These are phyloP conservation scores for Aquilaria sinensis DNA, from an alignment of 345 rosid species.

Conservation along the genomic window DNA sequence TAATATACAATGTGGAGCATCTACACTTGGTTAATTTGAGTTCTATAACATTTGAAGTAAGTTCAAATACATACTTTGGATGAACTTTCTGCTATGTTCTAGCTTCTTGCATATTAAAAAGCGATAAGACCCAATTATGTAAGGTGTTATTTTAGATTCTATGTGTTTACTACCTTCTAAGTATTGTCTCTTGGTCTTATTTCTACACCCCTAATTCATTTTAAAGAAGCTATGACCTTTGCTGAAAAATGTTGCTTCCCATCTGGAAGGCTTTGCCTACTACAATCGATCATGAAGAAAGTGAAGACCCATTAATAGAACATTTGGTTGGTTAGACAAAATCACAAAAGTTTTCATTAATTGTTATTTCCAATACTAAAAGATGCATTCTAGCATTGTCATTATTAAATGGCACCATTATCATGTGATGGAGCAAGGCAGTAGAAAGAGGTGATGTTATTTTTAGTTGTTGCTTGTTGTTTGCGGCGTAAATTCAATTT, in stretches of 20 bases:
- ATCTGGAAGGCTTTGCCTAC: conserved; percentile 78
- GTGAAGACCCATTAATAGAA: conserved; percentile 14
- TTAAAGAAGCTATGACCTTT: conserved; percentile 65
- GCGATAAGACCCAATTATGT: no score
- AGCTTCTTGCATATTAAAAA: no score
- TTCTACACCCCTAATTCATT: conserved; percentile 3
- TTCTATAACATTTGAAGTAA: neutral
- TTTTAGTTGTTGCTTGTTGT: no score
- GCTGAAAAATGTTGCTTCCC: conserved; percentile 64
- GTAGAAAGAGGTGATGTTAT: no score
- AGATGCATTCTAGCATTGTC: neutral
- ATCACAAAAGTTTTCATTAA: no score
- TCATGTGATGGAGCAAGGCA: no score
- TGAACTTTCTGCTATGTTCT: no score
- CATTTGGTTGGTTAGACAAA: conserved; percentile 6
- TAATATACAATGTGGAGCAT: conserved; percentile 59
- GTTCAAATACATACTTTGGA: no score
- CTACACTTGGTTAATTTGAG: neutral
- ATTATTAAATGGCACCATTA: no score
- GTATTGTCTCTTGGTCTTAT: neutral
- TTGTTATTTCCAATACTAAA: no score
- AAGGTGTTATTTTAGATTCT: no score
- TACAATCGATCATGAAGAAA: conserved; percentile 25
- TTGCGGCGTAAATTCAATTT: no score
- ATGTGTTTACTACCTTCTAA: neutral